Base-by-base conservation (phyloP, 176 grass and related monocot species). In the Stipa capillata region DNA sequence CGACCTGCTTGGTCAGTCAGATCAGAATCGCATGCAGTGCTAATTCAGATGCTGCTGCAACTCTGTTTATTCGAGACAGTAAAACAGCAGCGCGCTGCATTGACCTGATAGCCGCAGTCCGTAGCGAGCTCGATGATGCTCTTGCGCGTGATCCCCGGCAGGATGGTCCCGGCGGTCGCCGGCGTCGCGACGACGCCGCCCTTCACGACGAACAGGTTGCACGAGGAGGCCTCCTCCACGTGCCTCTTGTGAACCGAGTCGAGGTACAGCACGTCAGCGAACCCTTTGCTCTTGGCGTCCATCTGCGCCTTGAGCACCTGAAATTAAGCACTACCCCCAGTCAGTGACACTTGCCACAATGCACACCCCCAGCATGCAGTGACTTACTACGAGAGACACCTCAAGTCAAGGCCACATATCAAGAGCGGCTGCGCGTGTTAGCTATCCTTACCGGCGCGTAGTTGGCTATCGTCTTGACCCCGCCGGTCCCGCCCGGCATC, bases 161-260 rank as follows among this genome's bases (percentile, higher is more conserved):
- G 84, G 78, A 97, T 97, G 61, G 94, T 97, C 35, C 94, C 94
- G 0, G 10, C 60, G 47, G 88, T 83, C 11, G 57, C 41, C 44
- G 94, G 94, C n/a, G 94, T 97, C 18, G 77, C 77, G 49, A 91
- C 70, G 54, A 85, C 79, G 74, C 54, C 74, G 65, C 41, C 92
- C 92, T 91, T 99, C 14, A 95, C 77, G 68, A 95, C 81, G 73
- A 99, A 95, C 25, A 99, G 64, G 89, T 99, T 99, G 85, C 92
- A 93, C 11, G 92, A 93, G 78, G 96, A 93, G 1, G 87, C 92
- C 81, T 99, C 96, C 83, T 99, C 96, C 42, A 99, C 42, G 58
- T 99, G 93, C 44, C 75, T 77, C 85, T 86, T 94, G 74, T 95
- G 74, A 1, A 93, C 77, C 21, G 92, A 61, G 86, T 99, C 96